Percentiles rank a stretch among this genome's conserved stretches.
Conservation (phyloP, 768 basidiomycete species). For the Suillus hirtellus region DNA sequence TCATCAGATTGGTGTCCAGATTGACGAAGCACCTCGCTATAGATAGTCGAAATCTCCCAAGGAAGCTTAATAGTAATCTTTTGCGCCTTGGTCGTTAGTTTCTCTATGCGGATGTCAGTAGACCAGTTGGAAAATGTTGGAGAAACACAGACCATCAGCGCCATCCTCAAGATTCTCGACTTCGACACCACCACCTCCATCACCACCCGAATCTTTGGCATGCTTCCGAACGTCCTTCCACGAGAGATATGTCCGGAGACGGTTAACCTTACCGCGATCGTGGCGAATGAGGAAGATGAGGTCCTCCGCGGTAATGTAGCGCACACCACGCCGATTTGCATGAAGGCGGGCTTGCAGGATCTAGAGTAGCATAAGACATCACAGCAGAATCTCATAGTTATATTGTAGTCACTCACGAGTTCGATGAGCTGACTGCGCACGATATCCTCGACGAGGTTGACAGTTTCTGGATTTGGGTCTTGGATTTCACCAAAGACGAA, state of each 20-base stretch:
- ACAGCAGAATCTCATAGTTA: slow-evolving; percentile 9
- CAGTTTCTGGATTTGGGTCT: slow-evolving; percentile 83
- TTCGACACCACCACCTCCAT: slow-evolving; percentile 77
- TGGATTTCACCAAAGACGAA: slow-evolving; percentile 97
- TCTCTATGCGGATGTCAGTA: slow-evolving; percentile 47
- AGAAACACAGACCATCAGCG: slow-evolving; percentile 58
- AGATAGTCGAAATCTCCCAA: slow-evolving; percentile 93
- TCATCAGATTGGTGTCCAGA: slow-evolving; percentile 86
- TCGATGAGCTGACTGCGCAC: slow-evolving; percentile 89
- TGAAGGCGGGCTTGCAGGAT: slow-evolving; percentile 88
- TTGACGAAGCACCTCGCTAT: slow-evolving; percentile 79
- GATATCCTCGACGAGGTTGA: slow-evolving; percentile 94
- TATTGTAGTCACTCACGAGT: slow-evolving; percentile 51
- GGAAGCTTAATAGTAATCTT: slow-evolving; percentile 95
- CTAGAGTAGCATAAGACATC: slow-evolving; percentile 38
- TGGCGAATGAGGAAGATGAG: slow-evolving; percentile 95
- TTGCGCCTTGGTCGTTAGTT: slow-evolving; percentile 79
- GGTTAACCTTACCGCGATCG: slow-evolving; percentile 91
- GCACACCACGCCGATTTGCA: slow-evolving; percentile 79
- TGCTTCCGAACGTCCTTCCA: slow-evolving; percentile 98
- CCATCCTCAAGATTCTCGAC: slow-evolving; percentile 84
- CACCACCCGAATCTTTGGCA: slow-evolving; percentile 87
- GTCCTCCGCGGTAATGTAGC: slow-evolving; percentile 89
- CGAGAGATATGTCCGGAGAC: slow-evolving; percentile 87
- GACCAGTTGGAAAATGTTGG: neutral